Percentiles rank a stretch among this genome's conserved stretches.
These are phyloP conservation scores for Sugiyamaella mastotermitis DNA, from an alignment of 805 yeast species.

Conservation along the genomic window DNA sequence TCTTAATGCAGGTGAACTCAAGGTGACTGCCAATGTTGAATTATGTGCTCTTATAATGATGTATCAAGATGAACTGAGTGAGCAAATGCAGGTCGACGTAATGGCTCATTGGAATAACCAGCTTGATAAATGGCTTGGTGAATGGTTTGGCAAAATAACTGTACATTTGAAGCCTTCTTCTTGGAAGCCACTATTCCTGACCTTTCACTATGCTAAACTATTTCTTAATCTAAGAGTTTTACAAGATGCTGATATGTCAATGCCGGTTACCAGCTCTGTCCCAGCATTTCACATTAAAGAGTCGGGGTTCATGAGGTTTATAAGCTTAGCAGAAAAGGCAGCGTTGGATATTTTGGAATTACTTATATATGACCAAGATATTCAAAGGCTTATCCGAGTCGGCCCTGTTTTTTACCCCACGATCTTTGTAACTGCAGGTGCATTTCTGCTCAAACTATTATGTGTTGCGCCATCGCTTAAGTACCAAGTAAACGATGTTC, in stretches of 20 bases:
- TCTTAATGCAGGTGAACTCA: conserved; percentile 9
- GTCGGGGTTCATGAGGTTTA: conserved; percentile 6
- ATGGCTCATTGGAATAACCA: conserved; percentile 19
- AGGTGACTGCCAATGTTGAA: conserved; percentile 21
- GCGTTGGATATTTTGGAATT: conserved; percentile 19
- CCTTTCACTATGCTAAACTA: conserved; percentile 21
- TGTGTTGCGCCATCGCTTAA: conserved; percentile 8
- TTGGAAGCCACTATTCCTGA: conserved; percentile 20
- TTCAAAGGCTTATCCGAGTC: conserved; percentile 16
- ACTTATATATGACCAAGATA: conserved; percentile 18
- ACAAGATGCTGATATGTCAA: conserved; percentile 2
- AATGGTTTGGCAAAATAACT: conserved; percentile 19
- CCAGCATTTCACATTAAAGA: conserved; percentile 8
- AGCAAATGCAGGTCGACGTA: conserved; percentile 8
- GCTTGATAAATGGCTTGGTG: conserved; percentile 20
- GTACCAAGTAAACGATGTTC: conserved; percentile 8
- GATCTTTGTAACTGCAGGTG: conserved; percentile 21
- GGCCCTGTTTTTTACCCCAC: conserved; percentile 23
- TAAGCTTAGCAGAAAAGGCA: conserved; percentile 18
- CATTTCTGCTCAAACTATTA: conserved; percentile 19
- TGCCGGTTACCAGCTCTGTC: no score
- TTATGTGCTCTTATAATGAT: conserved; percentile 18
- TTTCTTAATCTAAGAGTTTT: conserved; percentile 17
- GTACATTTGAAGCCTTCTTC: conserved; percentile 17
- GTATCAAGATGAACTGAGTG: conserved; percentile 16